Evolutionary conservation across 2,329 filamentous ascomycete species (phyloP).

Genomic region (Seiridium cupressi): DNA sequence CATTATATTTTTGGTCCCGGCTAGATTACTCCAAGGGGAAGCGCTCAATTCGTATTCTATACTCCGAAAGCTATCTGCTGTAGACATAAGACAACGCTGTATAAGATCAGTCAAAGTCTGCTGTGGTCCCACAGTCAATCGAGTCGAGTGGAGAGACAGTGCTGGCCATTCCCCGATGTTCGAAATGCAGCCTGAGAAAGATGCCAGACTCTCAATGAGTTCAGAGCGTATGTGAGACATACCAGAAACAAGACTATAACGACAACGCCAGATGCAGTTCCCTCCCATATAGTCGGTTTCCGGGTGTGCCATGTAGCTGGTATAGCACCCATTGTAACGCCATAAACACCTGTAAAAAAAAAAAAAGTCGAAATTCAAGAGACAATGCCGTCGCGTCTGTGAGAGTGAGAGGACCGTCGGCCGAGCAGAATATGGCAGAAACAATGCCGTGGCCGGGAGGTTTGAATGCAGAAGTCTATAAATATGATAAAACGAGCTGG

Average conservation of each 20-base stretch:
- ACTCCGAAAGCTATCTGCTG: neutral
- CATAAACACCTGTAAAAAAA: neutral
- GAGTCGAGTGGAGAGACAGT: too few relatives aligned
- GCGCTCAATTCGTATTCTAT: neutral
- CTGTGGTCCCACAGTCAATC: too few relatives aligned
- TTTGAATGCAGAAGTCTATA: neutral
- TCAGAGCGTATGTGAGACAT: neutral
- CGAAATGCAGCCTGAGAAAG: neutral
- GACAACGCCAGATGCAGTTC: neutral
- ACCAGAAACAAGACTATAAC: neutral
- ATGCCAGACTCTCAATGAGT: neutral
- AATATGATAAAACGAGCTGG: neutral
- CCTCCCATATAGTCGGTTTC: neutral
- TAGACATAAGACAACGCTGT: neutral
- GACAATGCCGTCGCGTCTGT: neutral
- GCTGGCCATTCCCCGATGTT: neutral
- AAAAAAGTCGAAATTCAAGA: neutral
- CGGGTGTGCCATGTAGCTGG: neutral
- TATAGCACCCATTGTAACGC: neutral
- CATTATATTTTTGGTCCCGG: too few relatives aligned
- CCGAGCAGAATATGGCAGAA: too few relatives aligned
- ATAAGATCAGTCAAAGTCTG: neutral
- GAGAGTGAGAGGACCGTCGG: too few relatives aligned
- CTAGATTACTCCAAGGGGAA: neutral
- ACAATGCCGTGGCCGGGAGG: too few relatives aligned